Base-by-base conservation (phyloP, 1,139 yeast genomes). In the Candida neerlandica region DNA sequence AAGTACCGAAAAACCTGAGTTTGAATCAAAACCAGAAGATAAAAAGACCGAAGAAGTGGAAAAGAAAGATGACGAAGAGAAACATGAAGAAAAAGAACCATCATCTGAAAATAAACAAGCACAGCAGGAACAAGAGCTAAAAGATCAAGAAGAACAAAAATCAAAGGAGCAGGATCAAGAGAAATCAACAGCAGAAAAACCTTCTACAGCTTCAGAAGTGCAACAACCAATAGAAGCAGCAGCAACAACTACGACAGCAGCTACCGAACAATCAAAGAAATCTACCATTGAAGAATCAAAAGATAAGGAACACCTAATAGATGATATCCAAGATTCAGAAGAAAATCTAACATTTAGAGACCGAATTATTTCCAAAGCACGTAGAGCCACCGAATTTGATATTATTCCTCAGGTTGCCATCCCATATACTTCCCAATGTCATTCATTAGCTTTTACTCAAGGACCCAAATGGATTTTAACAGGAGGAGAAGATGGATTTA, bases 401-500 rank as follows among this genome's bases (percentile, higher is more conserved):
- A 80, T 86, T 1, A 67, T 75, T 33, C 94, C 95, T 1, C 75
- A 83, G 3, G 89, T 85, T 19, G 91, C 92, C 5, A 82, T 87
- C 7, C 92, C 92, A 1, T 84, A 85, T 55, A 72, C 88, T 2
- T 67, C 85, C 0, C 83, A 84, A 46, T 84, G 96, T 41, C 91
- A 91, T 66, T 78, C 95, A 6, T 62, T 94, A 46, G 87, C 95
- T 6, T 75, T 91, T 48, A 82, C 96, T 1, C 83, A 82, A 61
- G 96, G 96, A 7, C 86, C 94, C 43, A 86, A 86, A 62, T 92
- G 92, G 87, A 76, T 94, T 48, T 84, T 92, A 60, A 86, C 97
- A 1, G 99, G 99, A 18, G 99, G 99, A 5, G 95, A 89, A 57
- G 99, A 94, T 65, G 99, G 99, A 11, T 89, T 85, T 60, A 88